phyloP scores from a whole-genome alignment of 352 stramenopile species.

The Globisporangium emineosum region DNA sequence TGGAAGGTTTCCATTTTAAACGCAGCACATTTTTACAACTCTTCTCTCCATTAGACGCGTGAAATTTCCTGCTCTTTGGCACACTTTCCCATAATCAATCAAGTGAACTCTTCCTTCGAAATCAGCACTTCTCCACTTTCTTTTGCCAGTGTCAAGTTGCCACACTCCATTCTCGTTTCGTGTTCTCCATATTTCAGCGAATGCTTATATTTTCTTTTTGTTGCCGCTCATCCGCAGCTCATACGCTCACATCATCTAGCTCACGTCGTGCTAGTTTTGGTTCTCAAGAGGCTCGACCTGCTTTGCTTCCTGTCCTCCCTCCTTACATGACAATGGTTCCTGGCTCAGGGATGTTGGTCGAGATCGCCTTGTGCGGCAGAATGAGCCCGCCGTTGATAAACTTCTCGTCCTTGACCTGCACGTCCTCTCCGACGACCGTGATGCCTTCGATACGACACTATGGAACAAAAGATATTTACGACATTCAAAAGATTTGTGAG shows the following conservation, averaged over 20 bases:
- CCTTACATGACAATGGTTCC: conserved; percentile 88
- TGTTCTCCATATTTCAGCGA: neutral
- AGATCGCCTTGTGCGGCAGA: conserved; percentile 87
- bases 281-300: neutral
- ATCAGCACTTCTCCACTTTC: neutral
- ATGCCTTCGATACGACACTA: conserved; percentile 83
- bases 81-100: neutral
- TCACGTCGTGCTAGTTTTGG: neutral
- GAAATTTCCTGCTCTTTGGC: neutral
- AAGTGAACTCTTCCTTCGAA: neutral
- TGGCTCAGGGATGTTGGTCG: conserved; percentile 75
- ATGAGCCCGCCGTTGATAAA: conserved; percentile 89
- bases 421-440: conserved; percentile 84
- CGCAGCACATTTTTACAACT: too few relatives aligned
- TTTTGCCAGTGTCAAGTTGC: neutral
- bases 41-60: too few relatives aligned
- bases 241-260: conserved; percentile 1
- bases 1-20: neutral
- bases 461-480: neutral
- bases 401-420: conserved; percentile 87
- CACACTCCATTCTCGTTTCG: neutral
- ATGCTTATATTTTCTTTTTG: conserved; percentile 1
- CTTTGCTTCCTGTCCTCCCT: neutral
- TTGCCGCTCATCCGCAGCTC: neutral
- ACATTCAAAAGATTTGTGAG: neutral